Conservation (phyloP, 495 filamentous ascomycete species). For the Tuber umbilicatum region DNA sequence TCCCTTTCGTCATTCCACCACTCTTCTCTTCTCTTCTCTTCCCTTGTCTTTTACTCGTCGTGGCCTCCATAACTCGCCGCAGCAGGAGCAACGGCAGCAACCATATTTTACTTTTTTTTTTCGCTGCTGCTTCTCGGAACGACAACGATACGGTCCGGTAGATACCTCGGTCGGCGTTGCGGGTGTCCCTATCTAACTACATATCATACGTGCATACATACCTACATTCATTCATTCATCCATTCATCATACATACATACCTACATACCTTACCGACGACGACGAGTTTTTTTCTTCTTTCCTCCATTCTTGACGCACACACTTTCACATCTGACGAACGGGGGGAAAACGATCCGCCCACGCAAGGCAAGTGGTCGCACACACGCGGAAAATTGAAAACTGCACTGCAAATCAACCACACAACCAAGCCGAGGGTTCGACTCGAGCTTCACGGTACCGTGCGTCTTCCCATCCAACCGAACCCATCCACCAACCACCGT, state of each 20-base stretch:
- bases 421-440: not conserved
- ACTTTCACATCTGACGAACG: not conserved
- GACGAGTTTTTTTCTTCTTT: not conserved
- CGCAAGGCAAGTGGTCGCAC: not conserved
- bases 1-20: not conserved
- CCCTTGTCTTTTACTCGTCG: not conserved
- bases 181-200: not conserved
- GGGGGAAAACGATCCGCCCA: not conserved
- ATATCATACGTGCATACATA: not conserved
- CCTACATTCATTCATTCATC: not conserved
- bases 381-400: not conserved
- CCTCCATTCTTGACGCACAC: not conserved
- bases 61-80: not conserved
- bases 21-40: not conserved
- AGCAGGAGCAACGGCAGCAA: not conserved
- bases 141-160: not conserved
- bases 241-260: not conserved
- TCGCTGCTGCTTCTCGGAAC: not conserved
- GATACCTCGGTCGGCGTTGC: slow-evolving; percentile 1
- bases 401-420: not conserved
- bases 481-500: not conserved
- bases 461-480: not conserved
- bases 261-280: not conserved
- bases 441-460: not conserved
- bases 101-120: not conserved